Conservation (phyloP, 2,329 filamentous ascomycete species). For the Exophiala lecanii-corni region DNA sequence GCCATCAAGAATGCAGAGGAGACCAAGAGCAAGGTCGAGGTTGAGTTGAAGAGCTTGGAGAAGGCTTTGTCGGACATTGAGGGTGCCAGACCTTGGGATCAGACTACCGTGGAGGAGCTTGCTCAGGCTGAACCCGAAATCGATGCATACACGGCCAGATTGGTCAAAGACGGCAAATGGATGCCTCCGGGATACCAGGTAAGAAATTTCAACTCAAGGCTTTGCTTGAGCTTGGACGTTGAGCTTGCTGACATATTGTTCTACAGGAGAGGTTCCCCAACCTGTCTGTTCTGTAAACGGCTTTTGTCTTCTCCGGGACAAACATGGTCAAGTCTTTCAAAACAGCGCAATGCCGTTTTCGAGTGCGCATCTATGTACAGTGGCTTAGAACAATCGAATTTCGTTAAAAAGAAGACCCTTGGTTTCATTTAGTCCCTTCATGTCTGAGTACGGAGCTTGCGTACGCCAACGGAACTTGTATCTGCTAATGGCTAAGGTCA, state of each 20-base stretch:
- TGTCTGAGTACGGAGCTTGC: no score
- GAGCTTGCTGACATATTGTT: slow-evolving; percentile 17
- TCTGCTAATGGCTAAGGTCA: no score
- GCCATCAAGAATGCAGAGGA: slow-evolving; percentile 94
- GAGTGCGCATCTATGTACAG: slow-evolving; percentile 23
- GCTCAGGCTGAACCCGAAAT: slow-evolving; percentile 91
- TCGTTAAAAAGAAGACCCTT: no score
- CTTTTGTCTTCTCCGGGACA: neutral
- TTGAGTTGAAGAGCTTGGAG: slow-evolving; percentile 88
- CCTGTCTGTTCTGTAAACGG: slow-evolving; percentile 80
- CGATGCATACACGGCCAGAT: slow-evolving; percentile 89
- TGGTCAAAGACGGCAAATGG: slow-evolving; percentile 98
- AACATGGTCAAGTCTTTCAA: slow-evolving; percentile 3
- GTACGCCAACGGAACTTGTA: no score
- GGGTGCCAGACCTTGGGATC: slow-evolving; percentile 89
- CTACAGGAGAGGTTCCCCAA: slow-evolving; percentile 96
- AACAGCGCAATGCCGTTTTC: slow-evolving; percentile 2
- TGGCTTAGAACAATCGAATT: slow-evolving; percentile 21
- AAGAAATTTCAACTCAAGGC: slow-evolving; percentile 36
- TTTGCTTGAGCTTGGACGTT: no score
- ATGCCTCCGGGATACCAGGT: slow-evolving; percentile 98
- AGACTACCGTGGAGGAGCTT: slow-evolving; percentile 96
- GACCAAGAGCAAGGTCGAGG: slow-evolving; percentile 93
- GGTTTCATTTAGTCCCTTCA: no score
- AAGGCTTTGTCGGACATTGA: slow-evolving; percentile 97